Evolutionary conservation across 2,329 filamentous ascomycete genomes (phyloP), one percentile per base, ranked within the genome.

Genomic region (Epicoccum sorghinum): DNA sequence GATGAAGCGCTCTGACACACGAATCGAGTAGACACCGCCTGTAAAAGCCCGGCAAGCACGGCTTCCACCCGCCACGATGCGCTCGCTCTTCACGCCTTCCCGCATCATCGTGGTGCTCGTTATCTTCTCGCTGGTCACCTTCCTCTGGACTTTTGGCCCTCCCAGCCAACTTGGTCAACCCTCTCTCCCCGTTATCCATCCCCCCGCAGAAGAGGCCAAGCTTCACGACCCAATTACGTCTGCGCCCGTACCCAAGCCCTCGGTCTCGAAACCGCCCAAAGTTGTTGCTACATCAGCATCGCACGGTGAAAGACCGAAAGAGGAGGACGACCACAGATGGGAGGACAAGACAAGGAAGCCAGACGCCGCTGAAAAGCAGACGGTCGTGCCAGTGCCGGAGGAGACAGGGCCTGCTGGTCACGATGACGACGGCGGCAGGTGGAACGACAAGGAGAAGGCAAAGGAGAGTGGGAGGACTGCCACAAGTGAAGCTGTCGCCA

Each of bases 81-180:
- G 47, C 30, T 49, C 70, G 40, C 53, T 63, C 49, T 29, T 73
- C 41, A 72, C 69, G 23, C 70, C 67, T 39, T 70, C 70, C 24
- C 69, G 70, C 55, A 54, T 72, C 55, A 62, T 64, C 60, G 54
- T 68, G 40, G 40, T 66, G 22, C 47, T 70, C 23, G 44, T 69
- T 35, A 57, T 62, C 35, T 56, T 70, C 40, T 65, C 67, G 23
- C 60, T 73, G 40, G 23, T 72, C 25, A 67, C 58, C 54, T 70
- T 73, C 55, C 57, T 73, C 24, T 72, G 69, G 69, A 68, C 68
- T 1, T 65, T 61, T 44, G 70, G 67, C 24, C 55, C 68, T 14
- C 66, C 70, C 6, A 49, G 53, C 29, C 64, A 60, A 14, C 47
- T 60, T 24, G 58, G 55, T 2, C 44, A 57, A 25, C 66, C 66